Conservation (phyloP, 2,329 filamentous ascomycete genomes). For the Xylaria digitata region DNA sequence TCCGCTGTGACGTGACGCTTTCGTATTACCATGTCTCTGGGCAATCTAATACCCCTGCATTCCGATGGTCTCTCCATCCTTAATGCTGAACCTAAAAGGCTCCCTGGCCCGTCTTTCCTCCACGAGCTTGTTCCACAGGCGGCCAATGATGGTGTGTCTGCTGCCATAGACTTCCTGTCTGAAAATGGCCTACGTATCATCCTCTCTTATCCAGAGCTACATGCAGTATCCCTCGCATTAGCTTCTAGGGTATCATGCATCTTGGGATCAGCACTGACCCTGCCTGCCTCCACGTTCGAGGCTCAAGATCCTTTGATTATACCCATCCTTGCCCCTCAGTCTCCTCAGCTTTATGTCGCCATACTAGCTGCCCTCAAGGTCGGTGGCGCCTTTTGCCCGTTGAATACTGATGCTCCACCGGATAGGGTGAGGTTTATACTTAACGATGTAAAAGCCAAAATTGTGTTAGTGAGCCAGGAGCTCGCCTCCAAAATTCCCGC, state of each 20-base stretch:
- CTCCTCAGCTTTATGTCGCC: conserved; percentile 79
- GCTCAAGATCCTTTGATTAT: conserved; percentile 63
- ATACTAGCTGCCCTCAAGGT: conserved; percentile 82
- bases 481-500: conserved; percentile 56
- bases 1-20: conserved; percentile 9
- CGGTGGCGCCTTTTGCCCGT: conserved; percentile 86
- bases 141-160: conserved; percentile 46
- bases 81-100: conserved; percentile 63
- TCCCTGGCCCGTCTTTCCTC: conserved; percentile 59
- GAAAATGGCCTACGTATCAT: conserved; percentile 57
- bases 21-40: conserved; percentile 27
- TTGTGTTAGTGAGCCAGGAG: conserved; percentile 73
- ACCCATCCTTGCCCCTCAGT: conserved; percentile 82
- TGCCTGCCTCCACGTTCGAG: conserved; percentile 5
- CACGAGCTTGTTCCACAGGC: conserved; percentile 67
- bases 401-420: conserved; percentile 80
- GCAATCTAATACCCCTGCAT: conserved; percentile 22
- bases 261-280: conserved; percentile 41
- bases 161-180: conserved; percentile 73
- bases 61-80: conserved; percentile 61
- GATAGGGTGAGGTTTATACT: conserved; percentile 85
- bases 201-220: conserved; percentile 72
- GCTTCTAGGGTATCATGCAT: conserved; percentile 61
- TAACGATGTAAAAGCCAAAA: conserved; percentile 75
- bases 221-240: conserved; percentile 66